Evolutionary conservation across 805 yeast species (phyloP), one percentile per base, ranked within the genome.

Genomic region (Suhomyces canberraensis): DNA sequence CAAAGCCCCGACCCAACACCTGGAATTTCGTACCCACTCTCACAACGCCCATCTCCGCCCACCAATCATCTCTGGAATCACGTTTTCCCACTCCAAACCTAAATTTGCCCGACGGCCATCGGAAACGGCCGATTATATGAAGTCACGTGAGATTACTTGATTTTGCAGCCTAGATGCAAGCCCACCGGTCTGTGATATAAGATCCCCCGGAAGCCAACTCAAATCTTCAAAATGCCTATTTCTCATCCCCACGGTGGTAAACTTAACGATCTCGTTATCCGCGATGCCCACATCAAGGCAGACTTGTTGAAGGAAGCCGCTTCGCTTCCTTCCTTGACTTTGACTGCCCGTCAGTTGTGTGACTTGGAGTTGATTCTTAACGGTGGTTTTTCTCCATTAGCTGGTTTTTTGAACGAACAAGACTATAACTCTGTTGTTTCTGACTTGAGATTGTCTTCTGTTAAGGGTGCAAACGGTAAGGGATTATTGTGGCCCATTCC

Each of bases 401-500:
- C 71, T 27, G 89, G 85, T 15, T 83, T 78, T 64, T 63, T 84
- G 52, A 75, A 68, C 51, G 74, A 84, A 64, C 70, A 69, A 36
- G 91, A 84, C 61, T 84, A 84, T 60, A 67, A 71, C 26, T 70
- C 80, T 2, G 91, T 84, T 30, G 86, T 83, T 14, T 64, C 76
- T 41, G 71, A 79, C 39, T 66, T 88, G 69, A 77, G 96, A 52
- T 72, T 90, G 24, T 62, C 84, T 7, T 72, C 78, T 31, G 61
- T 59, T 21, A 56, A 48, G 33, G 62, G 55, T 33, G 41, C 46
- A 30, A 39, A 45, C 4, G 70, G 69, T 13, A 58, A 64, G 47
- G 96, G 96, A 14, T 68, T 79, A 37, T 71, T 90, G 46, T 90
- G 95, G 90, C 78, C 96, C 15, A 88, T 90, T 54, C 98, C 98